Percentiles rank a stretch among this genome's conserved stretches.
phyloP scores from a whole-genome alignment of 2,329 filamentous ascomycete genomes.

The Penicillium olsonii region DNA sequence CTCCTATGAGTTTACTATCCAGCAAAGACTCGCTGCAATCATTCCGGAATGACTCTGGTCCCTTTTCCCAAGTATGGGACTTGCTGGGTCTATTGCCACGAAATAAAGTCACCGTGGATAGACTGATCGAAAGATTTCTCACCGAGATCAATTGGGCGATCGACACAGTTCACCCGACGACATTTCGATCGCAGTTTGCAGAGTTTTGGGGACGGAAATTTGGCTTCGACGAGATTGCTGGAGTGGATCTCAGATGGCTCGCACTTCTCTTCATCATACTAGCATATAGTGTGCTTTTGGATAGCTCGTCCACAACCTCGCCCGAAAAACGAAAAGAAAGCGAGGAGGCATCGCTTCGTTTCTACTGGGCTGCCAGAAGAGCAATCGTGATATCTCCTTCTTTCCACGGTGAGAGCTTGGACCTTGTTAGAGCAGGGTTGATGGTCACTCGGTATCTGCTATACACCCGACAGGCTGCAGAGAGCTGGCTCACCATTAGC shows the following conservation, averaged over 20 bases:
- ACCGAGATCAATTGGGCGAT: slow-evolving; percentile 40
- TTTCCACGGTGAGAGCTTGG: slow-evolving; percentile 45
- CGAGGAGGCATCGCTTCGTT: slow-evolving; percentile 43
- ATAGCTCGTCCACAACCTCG: slow-evolving; percentile 34
- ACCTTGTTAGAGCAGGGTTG: slow-evolving; percentile 42
- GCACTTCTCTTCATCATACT: slow-evolving; percentile 45
- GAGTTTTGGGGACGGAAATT: slow-evolving; percentile 43
- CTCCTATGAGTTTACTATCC: slow-evolving; percentile 24
- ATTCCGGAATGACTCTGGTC: slow-evolving; percentile 31
- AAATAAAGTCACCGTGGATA: slow-evolving; percentile 40
- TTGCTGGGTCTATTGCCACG: slow-evolving; percentile 42
- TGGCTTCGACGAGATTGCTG: slow-evolving; percentile 43
- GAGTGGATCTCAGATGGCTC: slow-evolving; percentile 46
- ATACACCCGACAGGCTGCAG: slow-evolving; percentile 40
- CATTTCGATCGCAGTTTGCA: slow-evolving; percentile 40
- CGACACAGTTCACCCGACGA: slow-evolving; percentile 38
- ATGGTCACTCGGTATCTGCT: slow-evolving; percentile 45
- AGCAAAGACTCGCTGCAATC: slow-evolving; percentile 16
- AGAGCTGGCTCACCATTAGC: slow-evolving; percentile 46
- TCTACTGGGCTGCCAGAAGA: slow-evolving; percentile 44
- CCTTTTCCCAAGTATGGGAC: slow-evolving; percentile 45
- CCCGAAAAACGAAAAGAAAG: slow-evolving; percentile 38
- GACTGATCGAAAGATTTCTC: slow-evolving; percentile 37
- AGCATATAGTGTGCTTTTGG: slow-evolving; percentile 42
- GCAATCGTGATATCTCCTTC: slow-evolving; percentile 47